Conservation (phyloP, 805 yeast species). For the Pichia heedii region DNA sequence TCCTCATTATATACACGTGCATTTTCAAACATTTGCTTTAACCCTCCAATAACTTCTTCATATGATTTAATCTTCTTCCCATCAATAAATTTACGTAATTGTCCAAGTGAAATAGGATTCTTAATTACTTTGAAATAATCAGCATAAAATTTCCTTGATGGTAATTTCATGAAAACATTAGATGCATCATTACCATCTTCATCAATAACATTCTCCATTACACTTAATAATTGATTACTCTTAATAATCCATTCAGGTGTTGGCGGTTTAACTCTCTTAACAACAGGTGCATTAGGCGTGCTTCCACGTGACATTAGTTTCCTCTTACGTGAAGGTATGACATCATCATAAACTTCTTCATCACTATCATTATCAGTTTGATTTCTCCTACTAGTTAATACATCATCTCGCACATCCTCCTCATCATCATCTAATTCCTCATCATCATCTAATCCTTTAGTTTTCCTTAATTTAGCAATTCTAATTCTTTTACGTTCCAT, state of each 20-base stretch:
- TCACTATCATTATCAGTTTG: constrained; percentile 7
- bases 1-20: constrained; percentile 65
- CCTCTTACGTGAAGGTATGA: constrained; percentile 9
- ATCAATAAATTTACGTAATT: constrained; percentile 39
- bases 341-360: constrained; percentile 12
- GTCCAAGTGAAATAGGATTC: constrained; percentile 51
- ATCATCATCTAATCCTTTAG: constrained; percentile 8
- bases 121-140: constrained; percentile 68
- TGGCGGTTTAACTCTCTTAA: constrained; percentile 7
- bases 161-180: constrained; percentile 62
- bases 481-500: constrained; percentile 39
- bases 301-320: constrained; percentile 9
- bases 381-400: constrained; percentile 12
- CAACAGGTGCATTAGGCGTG: constrained; percentile 4
- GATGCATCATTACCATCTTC: constrained; percentile 38
- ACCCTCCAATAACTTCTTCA: constrained; percentile 41
- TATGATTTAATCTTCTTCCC: constrained; percentile 29
- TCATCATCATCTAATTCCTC: constrained; percentile 17
- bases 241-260: constrained; percentile 10
- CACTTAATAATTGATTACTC: constrained; percentile 6
- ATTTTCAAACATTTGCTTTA: constrained; percentile 51
- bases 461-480: constrained; percentile 30
- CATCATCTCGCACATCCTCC: constrained; percentile 9
- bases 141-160: constrained; percentile 68
- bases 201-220: constrained; percentile 28